Evolutionary conservation across 2,329 filamentous ascomycete genomes (phyloP), one percentile per base, ranked within the genome.

Genomic region (Cladophialophora psammophila): DNA sequence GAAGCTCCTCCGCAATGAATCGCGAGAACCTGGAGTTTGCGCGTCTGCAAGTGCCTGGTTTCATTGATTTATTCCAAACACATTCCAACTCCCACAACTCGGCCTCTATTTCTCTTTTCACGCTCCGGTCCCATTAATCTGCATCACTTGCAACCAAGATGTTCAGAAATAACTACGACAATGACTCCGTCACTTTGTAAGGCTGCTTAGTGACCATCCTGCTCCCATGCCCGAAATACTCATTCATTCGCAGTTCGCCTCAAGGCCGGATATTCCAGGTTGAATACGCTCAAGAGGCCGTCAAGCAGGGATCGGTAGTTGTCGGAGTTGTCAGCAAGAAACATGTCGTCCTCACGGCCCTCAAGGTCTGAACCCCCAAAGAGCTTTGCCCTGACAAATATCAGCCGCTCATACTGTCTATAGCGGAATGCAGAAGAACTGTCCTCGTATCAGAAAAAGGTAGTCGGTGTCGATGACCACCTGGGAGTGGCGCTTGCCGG

Each of bases 141-240:
- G 26, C 34, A 40, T 45, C 53, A 20, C 36, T 32, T 20, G 50
- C 35, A 53, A 63, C 71, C 86, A 89, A 77, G 77, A 98, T 99
- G 95, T 99, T 99, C 85, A 89, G 95, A 83, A 99, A 99, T 87
- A 98, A 98, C 84, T 99, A 99, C 87, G 95, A 99, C 85, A 99
- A 99, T 89, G 95, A 99, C 83, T 96, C 94, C 71, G 94, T 98
- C 83, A 99, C 95, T 83, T 99, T 98, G 93, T 97, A 87, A 83
- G 90, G 45, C 66, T 56, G 50, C 61, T 45, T 64, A 59, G 59
- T 26, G 58, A 63, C 26, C 18, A 52, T n/a, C 64, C 35, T 61
- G 45, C 55, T 58, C 63, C 10, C 31, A 34, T 42, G 10, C 26
- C 45, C 60, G 48, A 56, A 32, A 45, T 31, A 55, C 66, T 70